phyloP scores from a whole-genome alignment of 352 stramenopile species.

The Globisporangium megalacanthum region DNA sequence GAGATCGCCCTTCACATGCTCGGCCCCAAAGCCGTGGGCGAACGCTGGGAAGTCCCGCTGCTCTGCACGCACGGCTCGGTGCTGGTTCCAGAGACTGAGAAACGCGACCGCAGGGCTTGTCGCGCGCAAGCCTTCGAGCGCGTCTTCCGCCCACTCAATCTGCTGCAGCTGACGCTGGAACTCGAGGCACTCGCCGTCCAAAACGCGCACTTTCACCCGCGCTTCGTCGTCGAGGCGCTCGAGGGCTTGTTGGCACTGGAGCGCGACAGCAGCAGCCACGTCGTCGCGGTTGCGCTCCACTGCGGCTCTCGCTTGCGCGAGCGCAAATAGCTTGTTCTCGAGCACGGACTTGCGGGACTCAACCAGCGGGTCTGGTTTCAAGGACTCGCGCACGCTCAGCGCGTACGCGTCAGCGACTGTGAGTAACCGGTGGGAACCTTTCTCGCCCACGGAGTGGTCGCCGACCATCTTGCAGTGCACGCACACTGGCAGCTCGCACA shows the following conservation, averaged over 20 bases:
- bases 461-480: constrained; percentile 82
- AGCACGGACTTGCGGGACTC: constrained; percentile 62
- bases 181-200: constrained; percentile 58
- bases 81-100: constrained; percentile 56
- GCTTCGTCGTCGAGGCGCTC: constrained; percentile 35
- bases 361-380: constrained; percentile 56
- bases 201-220: constrained; percentile 35
- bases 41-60: constrained; percentile 59
- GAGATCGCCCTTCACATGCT: constrained; percentile 59
- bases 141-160: constrained; percentile 68
- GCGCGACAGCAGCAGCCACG: constrained; percentile 41
- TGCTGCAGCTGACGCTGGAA: constrained; percentile 59
- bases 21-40: constrained; percentile 18
- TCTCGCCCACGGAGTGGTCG: constrained; percentile 75
- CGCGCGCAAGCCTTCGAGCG: constrained; percentile 44
- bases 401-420: constrained; percentile 66
- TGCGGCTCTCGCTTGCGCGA: constrained; percentile 27
- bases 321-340: constrained; percentile 40
- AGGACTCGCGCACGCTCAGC: constrained; percentile 50
- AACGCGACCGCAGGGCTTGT: constrained; percentile 48
- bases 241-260: constrained; percentile 45
- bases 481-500: constrained; percentile 57
- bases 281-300: constrained; percentile 36
- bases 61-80: constrained; percentile 57
- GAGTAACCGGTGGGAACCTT: constrained; percentile 60